Evolutionary conservation across 768 basidiomycete species (phyloP).

Genomic region (Russula dissimulans): DNA sequence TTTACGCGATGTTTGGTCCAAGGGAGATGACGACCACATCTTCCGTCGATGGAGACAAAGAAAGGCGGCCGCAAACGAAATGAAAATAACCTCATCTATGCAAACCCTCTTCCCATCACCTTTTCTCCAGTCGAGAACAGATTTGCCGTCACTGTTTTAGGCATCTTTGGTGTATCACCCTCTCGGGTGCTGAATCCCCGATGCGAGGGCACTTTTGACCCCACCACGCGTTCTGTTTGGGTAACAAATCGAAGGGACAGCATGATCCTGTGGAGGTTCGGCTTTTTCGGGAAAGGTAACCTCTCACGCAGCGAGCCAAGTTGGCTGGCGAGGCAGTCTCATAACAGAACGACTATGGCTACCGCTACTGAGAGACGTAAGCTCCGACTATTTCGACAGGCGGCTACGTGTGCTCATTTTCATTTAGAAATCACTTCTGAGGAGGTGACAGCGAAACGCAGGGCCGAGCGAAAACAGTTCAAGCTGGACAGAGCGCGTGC

Average conservation of each 20-base stretch:
- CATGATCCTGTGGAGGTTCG: slow-evolving; percentile 71
- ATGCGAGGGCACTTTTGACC: slow-evolving; percentile 70
- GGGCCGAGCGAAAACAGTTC: slow-evolving; percentile 84
- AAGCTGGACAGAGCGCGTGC: slow-evolving; percentile 88
- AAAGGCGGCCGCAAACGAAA: slow-evolving; percentile 48
- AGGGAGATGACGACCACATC: too few relatives aligned
- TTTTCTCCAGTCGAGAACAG: slow-evolving; percentile 36
- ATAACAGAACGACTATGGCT: slow-evolving; percentile 34
- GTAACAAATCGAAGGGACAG: slow-evolving; percentile 55
- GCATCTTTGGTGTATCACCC: slow-evolving; percentile 39
- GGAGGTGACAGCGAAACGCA: slow-evolving; percentile 79
- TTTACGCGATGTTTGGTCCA: slow-evolving; percentile 21
- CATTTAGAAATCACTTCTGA: slow-evolving; percentile 70
- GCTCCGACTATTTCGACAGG: slow-evolving; percentile 22
- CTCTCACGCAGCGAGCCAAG: slow-evolving; percentile 91
- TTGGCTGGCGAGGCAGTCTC: slow-evolving; percentile 78
- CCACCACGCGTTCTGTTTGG: slow-evolving; percentile 82
- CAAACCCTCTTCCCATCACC: slow-evolving; percentile 57
- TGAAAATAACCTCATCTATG: slow-evolving; percentile 63
- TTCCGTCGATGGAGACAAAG: neutral
- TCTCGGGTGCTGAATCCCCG: slow-evolving; percentile 59
- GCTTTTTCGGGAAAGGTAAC: slow-evolving; percentile 97
- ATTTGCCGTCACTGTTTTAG: slow-evolving; percentile 35
- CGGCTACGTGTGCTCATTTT: neutral
- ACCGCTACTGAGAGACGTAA: slow-evolving; percentile 44